Evolutionary conservation across 441 rosid species (phyloP).

Genomic region (Croton laevigatus): DNA sequence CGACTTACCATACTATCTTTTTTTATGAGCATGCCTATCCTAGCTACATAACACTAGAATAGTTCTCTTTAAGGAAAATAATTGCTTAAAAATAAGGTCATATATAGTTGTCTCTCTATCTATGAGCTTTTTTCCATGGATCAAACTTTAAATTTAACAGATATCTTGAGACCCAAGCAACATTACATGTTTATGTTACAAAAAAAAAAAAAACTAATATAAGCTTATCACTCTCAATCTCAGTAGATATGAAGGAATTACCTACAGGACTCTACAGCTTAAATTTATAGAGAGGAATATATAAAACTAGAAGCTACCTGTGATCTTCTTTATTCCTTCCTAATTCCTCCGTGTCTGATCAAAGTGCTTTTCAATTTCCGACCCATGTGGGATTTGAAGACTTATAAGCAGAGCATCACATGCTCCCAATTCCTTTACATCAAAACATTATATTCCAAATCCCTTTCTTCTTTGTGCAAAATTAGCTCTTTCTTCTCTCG

Average conservation of each 20-base stretch:
- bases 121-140: too few species aligned
- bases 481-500: neutral
- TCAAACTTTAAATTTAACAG: too few species aligned
- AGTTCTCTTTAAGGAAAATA: too few species aligned
- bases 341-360: neutral
- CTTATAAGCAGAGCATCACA: slow-evolving; percentile 35
- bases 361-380: slow-evolving; percentile 13
- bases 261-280: neutral
- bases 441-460: slow-evolving; percentile 29
- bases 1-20: too few species aligned
- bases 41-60: too few species aligned
- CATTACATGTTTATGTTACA: too few species aligned
- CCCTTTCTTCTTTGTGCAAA: slow-evolving; percentile 23
- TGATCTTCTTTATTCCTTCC: slow-evolving; percentile 32
- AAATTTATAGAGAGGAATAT: slow-evolving; percentile 8
- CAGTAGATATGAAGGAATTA: neutral
- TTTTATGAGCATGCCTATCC: too few species aligned
- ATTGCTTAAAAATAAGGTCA: too few species aligned
- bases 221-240: neutral
- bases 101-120: too few species aligned
- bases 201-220: too few species aligned
- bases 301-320: neutral
- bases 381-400: slow-evolving; percentile 31
- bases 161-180: too few species aligned
- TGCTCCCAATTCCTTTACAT: slow-evolving; percentile 42